Evolutionary conservation across 179 eudicot species (phyloP).

Genomic region (Spinacia oleracea): DNA sequence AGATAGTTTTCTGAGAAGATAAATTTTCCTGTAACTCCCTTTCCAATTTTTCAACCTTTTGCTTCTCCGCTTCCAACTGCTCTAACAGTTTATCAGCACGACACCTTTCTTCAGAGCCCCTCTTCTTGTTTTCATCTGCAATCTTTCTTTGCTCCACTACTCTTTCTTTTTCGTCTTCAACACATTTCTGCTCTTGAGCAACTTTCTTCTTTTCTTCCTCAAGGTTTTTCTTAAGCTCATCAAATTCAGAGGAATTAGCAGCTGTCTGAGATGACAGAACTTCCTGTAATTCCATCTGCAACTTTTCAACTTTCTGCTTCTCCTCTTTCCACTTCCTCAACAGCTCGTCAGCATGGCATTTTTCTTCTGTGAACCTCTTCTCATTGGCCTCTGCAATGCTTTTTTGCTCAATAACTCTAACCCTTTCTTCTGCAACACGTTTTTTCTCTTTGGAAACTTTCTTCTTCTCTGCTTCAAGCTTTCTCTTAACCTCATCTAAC

Average conservation of each 20-base stretch:
- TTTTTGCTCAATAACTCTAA: conserved; percentile 40
- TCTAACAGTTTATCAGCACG: conserved; percentile 12
- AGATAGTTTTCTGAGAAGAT: background rate
- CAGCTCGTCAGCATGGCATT: conserved; percentile 15
- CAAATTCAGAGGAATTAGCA: background rate
- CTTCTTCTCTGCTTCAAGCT: conserved; percentile 51
- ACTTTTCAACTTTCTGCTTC: conserved; percentile 13
- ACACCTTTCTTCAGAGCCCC: conserved; percentile 14
- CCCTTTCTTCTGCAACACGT: conserved; percentile 40
- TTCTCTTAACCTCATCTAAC: conserved; percentile 45
- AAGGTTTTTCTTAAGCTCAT: background rate
- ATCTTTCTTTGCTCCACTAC: conserved; percentile 43
- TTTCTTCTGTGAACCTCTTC: conserved; percentile 25
- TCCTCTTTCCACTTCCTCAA: conserved; percentile 22
- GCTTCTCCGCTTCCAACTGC: conserved; percentile 27
- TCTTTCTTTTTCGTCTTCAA: conserved; percentile 39
- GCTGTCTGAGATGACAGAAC: background rate
- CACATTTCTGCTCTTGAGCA: conserved; percentile 13
- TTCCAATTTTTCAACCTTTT: conserved; percentile 2
- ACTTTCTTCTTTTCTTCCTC: conserved; percentile 10
- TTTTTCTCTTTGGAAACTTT: conserved; percentile 40
- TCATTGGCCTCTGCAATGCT: conserved; percentile 37
- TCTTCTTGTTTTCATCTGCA: conserved; percentile 37
- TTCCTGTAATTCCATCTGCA: conserved; percentile 2
- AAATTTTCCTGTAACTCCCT: background rate